Conservation (phyloP, 2,329 filamentous ascomycete genomes). For the Stachybotrys chartarum region DNA sequence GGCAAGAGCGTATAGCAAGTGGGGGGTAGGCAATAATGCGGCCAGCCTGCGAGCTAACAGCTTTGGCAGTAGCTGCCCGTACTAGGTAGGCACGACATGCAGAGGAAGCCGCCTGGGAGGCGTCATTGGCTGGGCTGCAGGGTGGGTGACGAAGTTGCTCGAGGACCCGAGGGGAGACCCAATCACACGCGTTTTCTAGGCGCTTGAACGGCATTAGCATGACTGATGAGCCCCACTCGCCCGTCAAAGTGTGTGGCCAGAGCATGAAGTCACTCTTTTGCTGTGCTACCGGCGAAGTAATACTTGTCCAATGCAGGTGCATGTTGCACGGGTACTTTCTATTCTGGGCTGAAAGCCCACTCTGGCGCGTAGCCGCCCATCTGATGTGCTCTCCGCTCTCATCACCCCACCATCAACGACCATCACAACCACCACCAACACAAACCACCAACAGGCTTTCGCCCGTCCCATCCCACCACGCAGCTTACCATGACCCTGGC, state of each 20-base stretch:
- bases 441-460: neutral
- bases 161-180: constrained; percentile 12
- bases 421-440: neutral
- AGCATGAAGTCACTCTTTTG: neutral
- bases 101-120: neutral
- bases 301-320: no score
- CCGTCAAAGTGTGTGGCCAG: neutral
- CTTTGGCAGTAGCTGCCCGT: neutral
- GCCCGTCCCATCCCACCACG: neutral
- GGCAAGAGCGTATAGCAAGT: neutral
- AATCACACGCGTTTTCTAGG: constrained; percentile 15
- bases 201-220: constrained; percentile 7
- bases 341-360: neutral
- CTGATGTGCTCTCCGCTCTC: neutral
- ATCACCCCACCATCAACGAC: neutral
- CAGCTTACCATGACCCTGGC: neutral
- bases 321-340: neutral
- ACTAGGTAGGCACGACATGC: neutral
- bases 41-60: neutral
- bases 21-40: neutral
- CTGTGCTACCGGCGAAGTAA: no score
- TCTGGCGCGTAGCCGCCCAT: neutral
- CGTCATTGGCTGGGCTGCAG: constrained; percentile 14
- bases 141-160: constrained; percentile 10
- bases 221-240: neutral